Conservation (phyloP, 2,329 filamentous ascomycete genomes). For the Aspergillus sp. region DNA sequence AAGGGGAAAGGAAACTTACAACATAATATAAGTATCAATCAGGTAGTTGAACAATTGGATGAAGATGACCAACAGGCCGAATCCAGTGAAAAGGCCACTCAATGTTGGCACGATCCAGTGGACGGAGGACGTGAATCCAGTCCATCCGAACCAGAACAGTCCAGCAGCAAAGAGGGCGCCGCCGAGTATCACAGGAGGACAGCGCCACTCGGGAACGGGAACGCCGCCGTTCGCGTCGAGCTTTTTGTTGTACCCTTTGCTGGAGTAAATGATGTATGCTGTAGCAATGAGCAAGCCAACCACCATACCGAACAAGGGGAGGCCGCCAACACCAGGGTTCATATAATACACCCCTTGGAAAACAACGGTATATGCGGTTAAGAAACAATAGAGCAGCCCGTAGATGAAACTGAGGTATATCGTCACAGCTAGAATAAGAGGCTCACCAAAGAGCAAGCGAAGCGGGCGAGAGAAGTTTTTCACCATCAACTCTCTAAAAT, state of each 20-base stretch:
- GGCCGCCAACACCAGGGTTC: conserved; percentile 66
- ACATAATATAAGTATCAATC: conserved; percentile 59
- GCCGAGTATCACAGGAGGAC: conserved; percentile 55
- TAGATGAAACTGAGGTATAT: conserved; percentile 43
- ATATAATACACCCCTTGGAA: conserved; percentile 63
- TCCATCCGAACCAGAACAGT: conserved; percentile 78
- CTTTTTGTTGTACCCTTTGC: conserved; percentile 67
- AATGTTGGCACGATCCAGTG: conserved; percentile 44
- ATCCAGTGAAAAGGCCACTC: conserved; percentile 55
- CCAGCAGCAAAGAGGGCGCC: conserved; percentile 57
- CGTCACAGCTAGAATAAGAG: conserved; percentile 43
- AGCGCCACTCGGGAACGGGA: conserved; percentile 58
- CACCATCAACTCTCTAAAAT: conserved; percentile 45
- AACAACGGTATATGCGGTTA: conserved; percentile 39
- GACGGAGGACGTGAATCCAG: conserved; percentile 52
- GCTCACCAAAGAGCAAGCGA: conserved; percentile 42
- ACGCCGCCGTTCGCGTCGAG: conserved; percentile 64
- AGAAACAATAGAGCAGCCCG: conserved; percentile 30
- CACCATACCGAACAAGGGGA: conserved; percentile 85
- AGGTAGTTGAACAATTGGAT: conserved; percentile 59
- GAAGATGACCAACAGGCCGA: conserved; percentile 60
- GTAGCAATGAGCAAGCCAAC: conserved; percentile 69
- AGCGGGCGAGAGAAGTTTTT: conserved; percentile 49
- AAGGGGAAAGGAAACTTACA: conserved; percentile 17
- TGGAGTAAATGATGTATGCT: conserved; percentile 62